These are phyloP conservation scores for Talaromyces albobiverticillius DNA, from an alignment of 2,329 filamentous ascomycete species.

Conservation along the genomic window DNA sequence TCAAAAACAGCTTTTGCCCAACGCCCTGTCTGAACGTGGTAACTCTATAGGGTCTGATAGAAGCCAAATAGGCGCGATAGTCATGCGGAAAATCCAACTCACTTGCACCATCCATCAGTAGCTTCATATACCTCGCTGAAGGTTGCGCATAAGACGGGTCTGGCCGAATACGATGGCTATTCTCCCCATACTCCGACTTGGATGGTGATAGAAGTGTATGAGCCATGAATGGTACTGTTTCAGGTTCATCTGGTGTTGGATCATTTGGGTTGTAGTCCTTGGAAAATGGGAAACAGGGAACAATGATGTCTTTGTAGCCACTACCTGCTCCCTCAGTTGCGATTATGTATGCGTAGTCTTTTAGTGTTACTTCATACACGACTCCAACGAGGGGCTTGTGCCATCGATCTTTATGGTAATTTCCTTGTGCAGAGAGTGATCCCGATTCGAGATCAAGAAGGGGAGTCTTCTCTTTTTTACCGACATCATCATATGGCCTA, in stretches of 20 bases:
- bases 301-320: conserved; percentile 78
- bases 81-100: conserved; percentile 77
- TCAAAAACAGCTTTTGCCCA: conserved; percentile 62
- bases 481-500: neutral
- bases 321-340: conserved; percentile 84
- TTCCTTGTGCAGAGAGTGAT: neutral
- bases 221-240: conserved; percentile 68
- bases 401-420: conserved; percentile 62
- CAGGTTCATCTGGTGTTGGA: conserved; percentile 63
- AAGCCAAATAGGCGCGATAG: conserved; percentile 71
- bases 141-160: conserved; percentile 74
- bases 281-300: conserved; percentile 72
- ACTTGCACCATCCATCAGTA: conserved; percentile 72
- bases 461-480: neutral
- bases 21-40: conserved; percentile 66
- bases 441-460: conserved; percentile 15
- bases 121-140: conserved; percentile 75
- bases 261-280: conserved; percentile 46
- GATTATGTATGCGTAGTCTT: conserved; percentile 82
- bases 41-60: conserved; percentile 66
- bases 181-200: conserved; percentile 19
- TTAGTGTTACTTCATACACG: conserved; percentile 85
- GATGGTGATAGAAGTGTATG: conserved; percentile 76
- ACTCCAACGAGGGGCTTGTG: conserved; percentile 82
- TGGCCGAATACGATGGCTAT: conserved; percentile 54